These are phyloP conservation scores for Plasmodium blacklocki DNA, from an alignment of 169 alveolate genomes.

Conservation along the genomic window DNA sequence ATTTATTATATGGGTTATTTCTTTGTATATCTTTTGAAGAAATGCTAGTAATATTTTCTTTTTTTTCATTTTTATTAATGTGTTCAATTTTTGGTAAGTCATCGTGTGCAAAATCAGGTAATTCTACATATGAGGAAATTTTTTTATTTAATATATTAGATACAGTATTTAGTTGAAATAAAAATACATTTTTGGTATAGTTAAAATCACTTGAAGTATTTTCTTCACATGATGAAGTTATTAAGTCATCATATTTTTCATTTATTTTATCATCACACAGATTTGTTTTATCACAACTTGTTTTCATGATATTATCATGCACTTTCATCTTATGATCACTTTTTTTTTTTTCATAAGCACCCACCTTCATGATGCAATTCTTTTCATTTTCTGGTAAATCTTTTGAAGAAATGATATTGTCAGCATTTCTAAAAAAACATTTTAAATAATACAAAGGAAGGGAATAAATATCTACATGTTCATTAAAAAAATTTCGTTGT, in stretches of 20 bases:
- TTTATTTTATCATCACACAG: neutral
- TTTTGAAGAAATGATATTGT: neutral
- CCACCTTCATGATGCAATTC: neutral
- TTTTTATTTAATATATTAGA: constrained; percentile 28
- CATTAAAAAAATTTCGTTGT: constrained; percentile 28
- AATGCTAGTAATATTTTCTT: constrained; percentile 6
- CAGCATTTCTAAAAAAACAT: constrained; percentile 3
- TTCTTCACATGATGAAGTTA: neutral
- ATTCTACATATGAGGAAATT: constrained; percentile 28
- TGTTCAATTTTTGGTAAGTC: constrained; percentile 55
- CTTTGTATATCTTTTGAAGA: constrained; percentile 33
- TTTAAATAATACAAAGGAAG: constrained; percentile 42
- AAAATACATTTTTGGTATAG: neutral
- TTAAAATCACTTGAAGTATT: neutral
- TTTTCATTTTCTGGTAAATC: neutral
- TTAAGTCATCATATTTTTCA: neutral
- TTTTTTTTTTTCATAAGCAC: no score
- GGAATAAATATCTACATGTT: constrained; percentile 8
- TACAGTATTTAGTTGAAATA: constrained; percentile 35
- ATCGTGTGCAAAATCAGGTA: constrained; percentile 35
- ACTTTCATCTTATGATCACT: no score
- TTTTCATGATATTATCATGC: no score
- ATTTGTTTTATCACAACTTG: neutral
- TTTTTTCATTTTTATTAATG: constrained; percentile 9
- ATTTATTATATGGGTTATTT: neutral